Base-by-base conservation (phyloP, 2,329 filamentous ascomycete genomes). In the Fusarium citri region DNA sequence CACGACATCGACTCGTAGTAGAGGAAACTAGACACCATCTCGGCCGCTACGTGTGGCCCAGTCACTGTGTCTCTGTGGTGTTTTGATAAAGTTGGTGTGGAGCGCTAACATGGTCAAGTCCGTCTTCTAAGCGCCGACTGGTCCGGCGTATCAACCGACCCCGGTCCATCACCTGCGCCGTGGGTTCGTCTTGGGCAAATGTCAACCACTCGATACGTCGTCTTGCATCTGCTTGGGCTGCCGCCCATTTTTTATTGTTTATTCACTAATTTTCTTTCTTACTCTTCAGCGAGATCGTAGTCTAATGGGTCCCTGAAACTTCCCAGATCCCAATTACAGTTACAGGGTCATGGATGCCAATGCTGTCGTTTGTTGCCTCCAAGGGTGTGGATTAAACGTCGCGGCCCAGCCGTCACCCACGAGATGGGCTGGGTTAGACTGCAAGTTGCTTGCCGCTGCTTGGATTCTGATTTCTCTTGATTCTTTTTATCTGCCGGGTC, bases 1-100 rank as follows among this genome's bases (percentile, higher is more conserved):
- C 78, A 79, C 76, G 74, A 78, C 79, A 83, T 83, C 80, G 78
- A 83, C 80, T 84, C 80, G 80, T 37, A 57, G 48, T 11, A 48
- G 48, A 34, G 30, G 23, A 62, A 37, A 43, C 49, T 53, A 55
- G 46, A 65, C 68, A 71, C 59, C 68, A 70, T 68, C 58, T 70
- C 57, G 53, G 68, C 28, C 59, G 46, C 59, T 25, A 51, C 64
- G 51, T 72, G 46, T 59, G 67, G 61, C 55, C 70, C 70, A 72
- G 67, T 71, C 55, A 63, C 42, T 65, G 59, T 42, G 34, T 59
- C 40, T 51, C 49, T 60, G 49, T 68, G 54, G 55, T 68, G 66
- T 65, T 69, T 64, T 69, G 55, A 58, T 59, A 67, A 31, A 61
- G 59, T 73, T 60, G 61, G 73, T 68, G 72, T 65, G 74, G 49